phyloP scores from a whole-genome alignment of 768 basidiomycete genomes.

The Auriculariales sp. region DNA sequence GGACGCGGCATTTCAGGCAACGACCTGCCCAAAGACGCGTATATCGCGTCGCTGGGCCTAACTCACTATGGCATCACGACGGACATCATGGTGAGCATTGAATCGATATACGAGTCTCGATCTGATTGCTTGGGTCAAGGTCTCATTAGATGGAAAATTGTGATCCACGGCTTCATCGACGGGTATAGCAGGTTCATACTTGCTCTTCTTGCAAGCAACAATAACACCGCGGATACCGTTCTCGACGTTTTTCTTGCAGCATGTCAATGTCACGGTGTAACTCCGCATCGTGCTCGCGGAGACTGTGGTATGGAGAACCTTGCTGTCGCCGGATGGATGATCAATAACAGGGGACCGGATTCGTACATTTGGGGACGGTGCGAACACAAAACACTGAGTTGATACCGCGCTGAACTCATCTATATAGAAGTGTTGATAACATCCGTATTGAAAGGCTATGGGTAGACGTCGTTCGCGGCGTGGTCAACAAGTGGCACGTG shows the following conservation, averaged over 20 bases:
- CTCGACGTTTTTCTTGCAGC: constrained; percentile 15
- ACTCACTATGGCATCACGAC: constrained; percentile 14
- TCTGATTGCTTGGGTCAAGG: neutral
- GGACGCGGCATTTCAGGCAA: neutral
- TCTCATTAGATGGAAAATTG: constrained; percentile 11
- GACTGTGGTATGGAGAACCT: constrained; percentile 28
- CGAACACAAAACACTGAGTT: neutral
- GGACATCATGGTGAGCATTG: constrained; percentile 12
- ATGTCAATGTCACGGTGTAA: constrained; percentile 13
- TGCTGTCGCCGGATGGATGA: constrained; percentile 15
- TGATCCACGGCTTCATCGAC: constrained; percentile 13
- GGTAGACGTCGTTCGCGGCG: constrained; percentile 4
- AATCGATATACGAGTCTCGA: constrained; percentile 14
- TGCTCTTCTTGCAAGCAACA: constrained; percentile 18
- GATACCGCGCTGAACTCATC: neutral
- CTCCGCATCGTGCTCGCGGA: constrained; percentile 18
- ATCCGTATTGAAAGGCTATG: constrained; percentile 7
- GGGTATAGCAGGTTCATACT: constrained; percentile 6
- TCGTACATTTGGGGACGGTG: constrained; percentile 25
- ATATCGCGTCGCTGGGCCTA: constrained; percentile 9
- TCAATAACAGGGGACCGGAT: constrained; percentile 6
- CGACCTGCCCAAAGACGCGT: constrained; percentile 2
- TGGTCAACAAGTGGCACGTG: constrained; percentile 3
- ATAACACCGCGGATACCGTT: constrained; percentile 26
- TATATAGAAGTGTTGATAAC: constrained; percentile 7